Conservation (phyloP, 768 basidiomycete species). For the Chlorophyllum brunneum region DNA sequence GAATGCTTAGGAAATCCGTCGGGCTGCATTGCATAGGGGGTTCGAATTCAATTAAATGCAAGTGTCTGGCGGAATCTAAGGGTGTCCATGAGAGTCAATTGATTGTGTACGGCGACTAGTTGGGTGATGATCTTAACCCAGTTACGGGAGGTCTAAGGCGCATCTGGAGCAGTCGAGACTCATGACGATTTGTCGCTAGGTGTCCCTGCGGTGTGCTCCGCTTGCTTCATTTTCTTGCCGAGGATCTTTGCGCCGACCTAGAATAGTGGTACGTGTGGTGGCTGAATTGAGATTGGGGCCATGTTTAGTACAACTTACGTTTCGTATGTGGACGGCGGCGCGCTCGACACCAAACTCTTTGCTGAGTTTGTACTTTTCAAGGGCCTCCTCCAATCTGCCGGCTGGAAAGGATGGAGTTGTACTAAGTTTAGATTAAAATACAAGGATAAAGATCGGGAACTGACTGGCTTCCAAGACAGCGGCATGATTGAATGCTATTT, state of each 20-base stretch:
- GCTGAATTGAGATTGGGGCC: not conserved
- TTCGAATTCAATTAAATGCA: not conserved
- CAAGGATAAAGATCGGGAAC: constrained; percentile 22
- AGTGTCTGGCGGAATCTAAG: not conserved
- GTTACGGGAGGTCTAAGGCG: not conserved
- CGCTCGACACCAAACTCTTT: constrained; percentile 77
- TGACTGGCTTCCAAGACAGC: constrained; percentile 87
- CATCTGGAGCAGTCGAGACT: not conserved
- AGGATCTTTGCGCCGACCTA: constrained; percentile 82
- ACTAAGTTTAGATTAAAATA: constrained; percentile 26
- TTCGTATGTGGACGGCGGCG: constrained; percentile 78
- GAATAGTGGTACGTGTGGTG: constrained; percentile 17
- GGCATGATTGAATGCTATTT: constrained; percentile 89
- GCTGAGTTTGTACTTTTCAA: constrained; percentile 78
- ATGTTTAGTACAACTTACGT: constrained; percentile 43
- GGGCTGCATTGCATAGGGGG: not conserved
- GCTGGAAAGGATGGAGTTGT: constrained; percentile 37
- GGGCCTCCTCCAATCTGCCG: constrained; percentile 75
- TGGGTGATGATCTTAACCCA: not conserved
- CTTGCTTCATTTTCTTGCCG: constrained; percentile 53
- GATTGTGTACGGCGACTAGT: not conserved
- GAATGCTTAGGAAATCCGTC: not conserved
- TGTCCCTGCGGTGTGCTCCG: constrained; percentile 31
- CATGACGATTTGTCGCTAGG: constrained; percentile 25
- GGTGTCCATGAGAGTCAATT: not conserved